Evolutionary conservation across 2,329 filamentous ascomycete genomes (phyloP).

Genomic region (Triangularia verruculosa): DNA sequence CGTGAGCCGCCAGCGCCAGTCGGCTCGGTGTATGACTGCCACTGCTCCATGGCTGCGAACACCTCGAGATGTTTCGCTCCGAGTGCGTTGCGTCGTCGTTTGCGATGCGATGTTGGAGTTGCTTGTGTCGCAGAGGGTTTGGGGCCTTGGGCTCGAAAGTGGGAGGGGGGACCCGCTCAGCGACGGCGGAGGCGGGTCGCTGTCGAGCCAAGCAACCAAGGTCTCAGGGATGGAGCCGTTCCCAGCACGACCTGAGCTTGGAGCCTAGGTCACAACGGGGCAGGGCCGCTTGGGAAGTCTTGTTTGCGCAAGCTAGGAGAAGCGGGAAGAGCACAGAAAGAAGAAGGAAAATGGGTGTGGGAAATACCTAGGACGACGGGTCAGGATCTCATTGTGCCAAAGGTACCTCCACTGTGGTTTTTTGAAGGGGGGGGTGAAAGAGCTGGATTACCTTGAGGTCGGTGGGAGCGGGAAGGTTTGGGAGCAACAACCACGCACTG

Average conservation of each 20-base stretch:
- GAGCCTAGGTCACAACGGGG: not conserved
- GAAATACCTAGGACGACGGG: not conserved
- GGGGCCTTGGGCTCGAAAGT: conserved; percentile 12
- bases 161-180: conserved; percentile 11
- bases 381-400: not conserved
- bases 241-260: not conserved
- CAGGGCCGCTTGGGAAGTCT: not conserved
- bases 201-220: conserved; percentile 9
- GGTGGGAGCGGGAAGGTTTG: not conserved
- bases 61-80: conserved; percentile 5
- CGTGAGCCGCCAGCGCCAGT: conserved; percentile 57
- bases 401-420: not conserved
- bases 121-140: conserved; percentile 10
- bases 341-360: not conserved
- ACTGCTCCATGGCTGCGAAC: conserved; percentile 52
- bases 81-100: conserved; percentile 6
- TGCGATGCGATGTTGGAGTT: conserved; percentile 2
- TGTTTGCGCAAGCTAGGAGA: not conserved
- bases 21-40: conserved; percentile 62
- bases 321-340: not conserved
- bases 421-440: not conserved
- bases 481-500: not conserved
- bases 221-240: conserved; percentile 8
- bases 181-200: conserved; percentile 12
- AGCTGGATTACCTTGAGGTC: too few species aligned